phyloP scores from a whole-genome alignment of 1,284 basidiomycete genomes.

The Sporisorium iseilematis-ciliati region DNA sequence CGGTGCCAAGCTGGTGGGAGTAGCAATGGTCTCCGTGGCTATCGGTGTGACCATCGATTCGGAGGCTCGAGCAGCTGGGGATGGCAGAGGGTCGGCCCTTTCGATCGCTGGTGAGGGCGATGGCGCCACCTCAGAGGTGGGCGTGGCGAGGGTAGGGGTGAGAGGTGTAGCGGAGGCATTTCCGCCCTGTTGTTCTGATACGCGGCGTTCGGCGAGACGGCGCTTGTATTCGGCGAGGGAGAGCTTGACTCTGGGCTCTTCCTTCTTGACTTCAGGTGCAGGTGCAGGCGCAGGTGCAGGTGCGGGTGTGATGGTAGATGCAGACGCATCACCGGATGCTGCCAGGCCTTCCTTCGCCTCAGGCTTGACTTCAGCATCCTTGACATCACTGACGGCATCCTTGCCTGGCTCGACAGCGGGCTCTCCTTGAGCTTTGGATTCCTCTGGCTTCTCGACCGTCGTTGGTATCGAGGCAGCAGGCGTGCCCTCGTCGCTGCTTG shows the following conservation, averaged over 20 bases:
- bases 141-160: constrained; percentile 25
- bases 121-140: constrained; percentile 26
- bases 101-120: constrained; percentile 30
- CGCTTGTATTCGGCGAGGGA: constrained; percentile 68
- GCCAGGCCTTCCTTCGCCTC: constrained; percentile 4
- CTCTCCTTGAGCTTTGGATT: background rate
- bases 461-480: constrained; percentile 8
- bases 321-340: background rate
- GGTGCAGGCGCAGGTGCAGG: constrained; percentile 12
- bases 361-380: background rate
- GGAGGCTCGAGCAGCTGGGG: constrained; percentile 3
- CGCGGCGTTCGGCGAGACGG: constrained; percentile 61
- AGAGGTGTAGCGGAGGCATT: constrained; percentile 15
- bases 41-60: constrained; percentile 17
- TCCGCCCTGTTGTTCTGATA: constrained; percentile 41
- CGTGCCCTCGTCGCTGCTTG: constrained; percentile 26
- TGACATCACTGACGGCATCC: constrained; percentile 1
- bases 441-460: constrained; percentile 6
- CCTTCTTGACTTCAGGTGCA: constrained; percentile 45
- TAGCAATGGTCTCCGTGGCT: constrained; percentile 4
- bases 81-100: constrained; percentile 19
- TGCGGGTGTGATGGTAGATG: background rate
- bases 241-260: constrained; percentile 60
- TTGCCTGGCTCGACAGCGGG: background rate
- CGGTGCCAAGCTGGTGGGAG: constrained; percentile 12